These are phyloP conservation scores for Casuarina glauca DNA, from an alignment of 306 rosid genomes.

Conservation along the genomic window DNA sequence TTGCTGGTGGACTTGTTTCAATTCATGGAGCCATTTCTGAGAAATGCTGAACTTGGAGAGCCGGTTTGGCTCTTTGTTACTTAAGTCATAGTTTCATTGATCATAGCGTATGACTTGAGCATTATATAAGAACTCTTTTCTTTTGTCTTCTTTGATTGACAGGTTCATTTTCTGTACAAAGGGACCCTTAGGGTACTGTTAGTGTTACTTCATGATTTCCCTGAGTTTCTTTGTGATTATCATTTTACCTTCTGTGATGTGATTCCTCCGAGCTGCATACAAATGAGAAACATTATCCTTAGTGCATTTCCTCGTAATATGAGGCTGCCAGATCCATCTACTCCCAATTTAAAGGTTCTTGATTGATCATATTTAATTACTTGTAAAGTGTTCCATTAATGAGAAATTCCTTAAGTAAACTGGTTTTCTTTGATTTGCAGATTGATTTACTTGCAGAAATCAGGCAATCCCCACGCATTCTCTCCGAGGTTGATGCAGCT, in stretches of 20 bases:
- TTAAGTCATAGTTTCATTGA: slow-evolving; percentile 3
- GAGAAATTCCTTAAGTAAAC: slow-evolving; percentile 2
- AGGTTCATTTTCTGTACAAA: slow-evolving; percentile 86
- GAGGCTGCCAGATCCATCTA: slow-evolving; percentile 97
- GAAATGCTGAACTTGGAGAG: slow-evolving; percentile 89
- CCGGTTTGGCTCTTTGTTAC: slow-evolving; percentile 54
- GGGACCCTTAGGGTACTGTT: slow-evolving; percentile 95
- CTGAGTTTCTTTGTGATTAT: slow-evolving; percentile 92
- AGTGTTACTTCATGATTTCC: slow-evolving; percentile 97
- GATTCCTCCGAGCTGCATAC: slow-evolving; percentile 96
- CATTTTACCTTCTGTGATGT: slow-evolving; percentile 97
- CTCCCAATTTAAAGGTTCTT: slow-evolving; percentile 85
- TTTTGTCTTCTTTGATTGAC: slow-evolving; percentile 17
- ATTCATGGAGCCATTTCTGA: slow-evolving; percentile 94
- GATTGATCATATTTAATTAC: neutral
- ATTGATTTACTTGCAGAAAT: slow-evolving; percentile 94
- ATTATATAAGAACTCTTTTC: slow-evolving; percentile 2
- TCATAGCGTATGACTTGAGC: neutral
- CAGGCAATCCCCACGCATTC: slow-evolving; percentile 82
- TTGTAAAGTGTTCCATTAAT: neutral
- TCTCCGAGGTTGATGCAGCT: slow-evolving; percentile 91
- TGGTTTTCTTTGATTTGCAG: slow-evolving; percentile 44
- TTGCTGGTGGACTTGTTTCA: slow-evolving; percentile 92
- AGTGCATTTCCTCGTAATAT: slow-evolving; percentile 98
- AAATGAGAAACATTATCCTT: slow-evolving; percentile 93